phyloP scores from a whole-genome alignment of 768 basidiomycete species.

The Russula ochroleuca region DNA sequence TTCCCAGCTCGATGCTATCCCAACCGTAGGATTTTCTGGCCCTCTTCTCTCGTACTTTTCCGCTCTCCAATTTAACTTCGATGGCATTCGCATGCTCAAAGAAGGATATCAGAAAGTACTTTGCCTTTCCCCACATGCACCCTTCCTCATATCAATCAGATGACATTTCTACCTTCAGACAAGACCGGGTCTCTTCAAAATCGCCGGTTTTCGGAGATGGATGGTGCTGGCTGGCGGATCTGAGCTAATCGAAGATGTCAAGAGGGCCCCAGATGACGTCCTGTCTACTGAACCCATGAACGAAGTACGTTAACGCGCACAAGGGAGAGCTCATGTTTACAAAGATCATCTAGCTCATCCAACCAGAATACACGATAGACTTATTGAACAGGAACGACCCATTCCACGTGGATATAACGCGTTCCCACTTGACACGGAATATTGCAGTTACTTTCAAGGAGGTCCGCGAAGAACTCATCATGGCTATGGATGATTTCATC shows the following conservation, averaged over 20 bases:
- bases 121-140: not conserved
- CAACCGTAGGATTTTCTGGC: slow-evolving; percentile 10
- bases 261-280: not conserved
- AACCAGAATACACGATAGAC: not conserved
- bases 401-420: not conserved
- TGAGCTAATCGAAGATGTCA: not conserved
- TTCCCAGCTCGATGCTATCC: not conserved
- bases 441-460: slow-evolving; percentile 1
- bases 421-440: slow-evolving; percentile 2
- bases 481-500: not conserved
- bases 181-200: not conserved
- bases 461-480: not conserved
- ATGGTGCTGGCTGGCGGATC: not conserved
- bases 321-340: not conserved
- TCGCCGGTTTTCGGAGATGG: not conserved
- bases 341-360: not conserved
- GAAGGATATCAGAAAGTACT: slow-evolving; percentile 8
- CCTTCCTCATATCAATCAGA: not conserved
- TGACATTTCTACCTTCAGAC: not conserved
- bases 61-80: not conserved
- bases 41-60: slow-evolving; percentile 32
- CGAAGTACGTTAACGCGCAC: not conserved
- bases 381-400: not conserved
- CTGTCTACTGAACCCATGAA: not conserved
- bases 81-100: not conserved